A percentile compares a stretch with the other conserved stretches of the same genome.
These are phyloP conservation scores for Roridomyces roridus DNA, from an alignment of 768 basidiomycete genomes.

Conservation along the genomic window DNA sequence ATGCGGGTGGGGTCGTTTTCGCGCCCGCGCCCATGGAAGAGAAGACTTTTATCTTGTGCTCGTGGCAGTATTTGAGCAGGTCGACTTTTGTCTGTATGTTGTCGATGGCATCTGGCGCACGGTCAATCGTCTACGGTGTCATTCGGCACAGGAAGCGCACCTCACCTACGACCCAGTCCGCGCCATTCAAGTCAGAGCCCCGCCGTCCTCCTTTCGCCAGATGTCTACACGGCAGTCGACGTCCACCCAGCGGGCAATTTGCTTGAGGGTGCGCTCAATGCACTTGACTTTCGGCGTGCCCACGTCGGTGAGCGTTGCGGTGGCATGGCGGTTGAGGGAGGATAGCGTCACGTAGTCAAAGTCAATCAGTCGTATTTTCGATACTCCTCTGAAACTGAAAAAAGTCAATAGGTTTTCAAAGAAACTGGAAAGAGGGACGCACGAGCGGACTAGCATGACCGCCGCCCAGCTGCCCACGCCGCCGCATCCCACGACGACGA, in stretches of 20 bases:
- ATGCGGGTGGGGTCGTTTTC: conserved; percentile 92
- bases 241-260: conserved; percentile 85
- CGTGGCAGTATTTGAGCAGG: conserved; percentile 86
- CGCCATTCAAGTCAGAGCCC: conserved; percentile 74
- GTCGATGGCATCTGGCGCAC: conserved; percentile 84
- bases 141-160: not conserved
- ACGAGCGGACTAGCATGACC: conserved; percentile 92
- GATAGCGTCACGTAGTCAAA: conserved; percentile 97
- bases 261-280: conserved; percentile 69
- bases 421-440: conserved; percentile 38
- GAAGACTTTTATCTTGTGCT: conserved; percentile 87
- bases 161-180: conserved; percentile 93
- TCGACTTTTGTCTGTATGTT: conserved; percentile 98
- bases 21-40: conserved; percentile 97
- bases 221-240: conserved; percentile 86
- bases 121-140: conserved; percentile 9
- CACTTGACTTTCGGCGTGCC: conserved; percentile 91
- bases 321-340: conserved; percentile 94
- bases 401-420: not conserved
- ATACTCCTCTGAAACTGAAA: conserved; percentile 60
- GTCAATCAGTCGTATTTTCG: conserved; percentile 82
- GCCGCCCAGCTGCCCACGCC: conserved; percentile 98
- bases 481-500: conserved; percentile 93
- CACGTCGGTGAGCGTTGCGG: conserved; percentile 87
- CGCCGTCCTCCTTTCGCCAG: conserved; percentile 86